phyloP scores from a whole-genome alignment of 768 basidiomycete species.

The Suillus americanus region DNA sequence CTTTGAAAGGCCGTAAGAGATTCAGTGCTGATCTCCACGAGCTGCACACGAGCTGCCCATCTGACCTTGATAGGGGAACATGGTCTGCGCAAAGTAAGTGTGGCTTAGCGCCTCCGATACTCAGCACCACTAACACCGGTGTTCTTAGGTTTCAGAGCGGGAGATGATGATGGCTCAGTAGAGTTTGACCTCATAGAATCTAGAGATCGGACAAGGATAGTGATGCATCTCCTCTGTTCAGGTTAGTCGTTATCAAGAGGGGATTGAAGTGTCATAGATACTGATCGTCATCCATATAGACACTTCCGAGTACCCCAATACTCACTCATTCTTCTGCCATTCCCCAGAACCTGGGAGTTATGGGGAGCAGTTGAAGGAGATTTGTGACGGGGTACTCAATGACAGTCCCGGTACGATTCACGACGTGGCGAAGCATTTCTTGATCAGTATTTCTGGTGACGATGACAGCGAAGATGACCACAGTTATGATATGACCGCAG shows the following conservation, averaged over 20 bases:
- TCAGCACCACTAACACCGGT: background rate
- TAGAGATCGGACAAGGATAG: conserved; percentile 34
- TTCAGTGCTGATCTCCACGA: conserved; percentile 59
- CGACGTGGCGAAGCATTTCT: conserved; percentile 44
- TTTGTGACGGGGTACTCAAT: conserved; percentile 46
- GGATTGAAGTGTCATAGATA: background rate
- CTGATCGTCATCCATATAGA: conserved; percentile 37
- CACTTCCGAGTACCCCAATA: conserved; percentile 64
- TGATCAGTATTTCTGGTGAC: conserved; percentile 30
- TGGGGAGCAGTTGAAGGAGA: conserved; percentile 37
- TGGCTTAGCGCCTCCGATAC: background rate
- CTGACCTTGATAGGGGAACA: conserved; percentile 37
- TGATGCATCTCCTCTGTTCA: conserved; percentile 48
- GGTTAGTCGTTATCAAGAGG: conserved; percentile 34
- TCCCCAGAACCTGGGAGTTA: conserved; percentile 43
- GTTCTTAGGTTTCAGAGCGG: conserved; percentile 44
- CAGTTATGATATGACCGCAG: conserved; percentile 24
- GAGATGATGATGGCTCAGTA: conserved; percentile 69
- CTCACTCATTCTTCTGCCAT: conserved; percentile 58
- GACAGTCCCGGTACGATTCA: conserved; percentile 42
- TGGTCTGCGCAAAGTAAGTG: conserved; percentile 43
- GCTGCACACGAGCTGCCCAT: conserved; percentile 36
- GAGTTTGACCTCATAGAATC: conserved; percentile 44
- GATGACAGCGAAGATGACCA: conserved; percentile 37
- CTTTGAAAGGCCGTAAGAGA: conserved; percentile 54